Percentiles rank a stretch among this genome's conserved stretches.
Conservation (phyloP, 495 filamentous ascomycete genomes). For the Daldinia grandis region DNA sequence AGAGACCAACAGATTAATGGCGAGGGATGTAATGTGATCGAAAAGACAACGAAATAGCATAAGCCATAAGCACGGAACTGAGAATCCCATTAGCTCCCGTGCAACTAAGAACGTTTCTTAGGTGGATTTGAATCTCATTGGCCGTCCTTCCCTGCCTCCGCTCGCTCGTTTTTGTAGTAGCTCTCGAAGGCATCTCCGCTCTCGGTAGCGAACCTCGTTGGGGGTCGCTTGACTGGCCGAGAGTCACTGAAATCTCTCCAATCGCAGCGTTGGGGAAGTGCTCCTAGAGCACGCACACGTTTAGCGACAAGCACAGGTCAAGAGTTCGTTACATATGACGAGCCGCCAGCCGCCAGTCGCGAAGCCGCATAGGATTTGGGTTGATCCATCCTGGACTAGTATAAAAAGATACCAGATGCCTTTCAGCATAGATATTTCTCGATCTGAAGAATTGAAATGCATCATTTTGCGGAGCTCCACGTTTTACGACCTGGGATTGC, state of each 20-base stretch:
- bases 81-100: conserved; percentile 41
- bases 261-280: conserved; percentile 40
- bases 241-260: conserved; percentile 44
- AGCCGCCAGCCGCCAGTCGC: conserved; percentile 43
- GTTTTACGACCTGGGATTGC: conserved; percentile 25
- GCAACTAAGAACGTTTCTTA: conserved; percentile 32
- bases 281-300: conserved; percentile 36
- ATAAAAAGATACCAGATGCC: conserved; percentile 14
- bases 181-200: conserved; percentile 35
- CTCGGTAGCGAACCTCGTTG: conserved; percentile 30
- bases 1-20: conserved; percentile 16
- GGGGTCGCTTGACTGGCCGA: conserved; percentile 44
- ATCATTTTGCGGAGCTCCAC: conserved; percentile 25
- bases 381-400: conserved; percentile 28
- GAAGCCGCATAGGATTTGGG: conserved; percentile 26
- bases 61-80: conserved; percentile 39
- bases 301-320: conserved; percentile 50
- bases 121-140: conserved; percentile 41
- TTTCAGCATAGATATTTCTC: conserved; percentile 1
- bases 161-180: conserved; percentile 31
- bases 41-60: conserved; percentile 38
- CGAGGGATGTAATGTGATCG: conserved; percentile 31
- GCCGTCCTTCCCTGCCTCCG: conserved; percentile 34
- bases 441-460: conserved; percentile 25
- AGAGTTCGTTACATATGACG: conserved; percentile 50